Evolutionary conservation across 257 asterid species (phyloP), one percentile per base, ranked within the genome.

Genomic region (Marsdenia floribunda): DNA sequence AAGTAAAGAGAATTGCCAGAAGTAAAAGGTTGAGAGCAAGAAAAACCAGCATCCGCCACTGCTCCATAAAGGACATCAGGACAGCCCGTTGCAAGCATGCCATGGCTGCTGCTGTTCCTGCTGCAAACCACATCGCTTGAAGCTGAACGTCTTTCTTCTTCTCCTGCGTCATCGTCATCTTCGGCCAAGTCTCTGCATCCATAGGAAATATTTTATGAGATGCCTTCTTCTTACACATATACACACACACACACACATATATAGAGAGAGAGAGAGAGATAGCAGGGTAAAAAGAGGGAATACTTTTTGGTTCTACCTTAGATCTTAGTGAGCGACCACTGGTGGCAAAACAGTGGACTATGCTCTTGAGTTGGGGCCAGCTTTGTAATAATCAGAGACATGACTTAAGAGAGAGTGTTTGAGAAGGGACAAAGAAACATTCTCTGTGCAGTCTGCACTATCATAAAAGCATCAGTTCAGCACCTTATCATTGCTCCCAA

Each of bases 51-150:
- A 88, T 82, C 0, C 93, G 86, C 96, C 96, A 95, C 65, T 92
- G 98, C 66, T 87, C 89, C 49, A 92, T 80, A 22, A 92, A 87
- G 0, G 96, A 85, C 29, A 85, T 88, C 19, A 87, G 82, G 2
- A 88, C 73, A 33, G 92, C 90, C 0, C 97, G 86, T 68, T 88
- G 88, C 7, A 94, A 68, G 77, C 97, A 94, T 2, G 96, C 96
- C 88, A 92, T 87, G 81, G 90, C 79, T 3, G 90, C 93, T 0
- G 97, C 98, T 18, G 89, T 85, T 33, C 96, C 97, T 0, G 97
- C 99, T 35, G 99, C 98, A 44, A 95, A 92, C 78, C 96, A 84
- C 72, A 95, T 88, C 24, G 98, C 96, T 73, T 85, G 87, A 15
- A 95, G 33, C 16, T 82, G 86, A 21, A 76, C 85, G 26, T 88